A percentile compares a stretch with the other conserved stretches of the same genome.
Evolutionary conservation across 768 basidiomycete species (phyloP).

Genomic region (Leccinum longicurvipes): DNA sequence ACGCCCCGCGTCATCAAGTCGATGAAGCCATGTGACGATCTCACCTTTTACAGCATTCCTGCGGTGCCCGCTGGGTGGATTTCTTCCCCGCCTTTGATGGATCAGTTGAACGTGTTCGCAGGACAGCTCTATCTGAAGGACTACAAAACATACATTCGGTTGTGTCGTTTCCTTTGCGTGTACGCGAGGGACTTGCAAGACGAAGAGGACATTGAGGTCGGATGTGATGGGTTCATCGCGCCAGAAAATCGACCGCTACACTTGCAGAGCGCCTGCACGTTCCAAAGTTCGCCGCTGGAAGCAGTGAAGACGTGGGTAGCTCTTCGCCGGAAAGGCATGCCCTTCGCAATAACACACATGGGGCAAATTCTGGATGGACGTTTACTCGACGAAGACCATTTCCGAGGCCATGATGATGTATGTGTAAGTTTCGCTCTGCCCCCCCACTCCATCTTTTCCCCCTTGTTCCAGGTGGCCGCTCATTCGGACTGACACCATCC

Average conservation of each 20-base stretch:
- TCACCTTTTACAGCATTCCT: not conserved
- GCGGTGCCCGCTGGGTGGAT: not conserved
- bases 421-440: no score
- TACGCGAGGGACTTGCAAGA: constrained; percentile 6
- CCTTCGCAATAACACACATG: not conserved
- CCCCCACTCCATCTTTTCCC: no score
- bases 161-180: not conserved
- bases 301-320: not conserved
- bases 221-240: constrained; percentile 15
- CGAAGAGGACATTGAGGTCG: not conserved
- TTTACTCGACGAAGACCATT: not conserved
- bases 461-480: no score
- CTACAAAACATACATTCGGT: not conserved
- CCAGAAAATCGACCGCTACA: constrained; percentile 6
- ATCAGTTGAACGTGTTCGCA: not conserved
- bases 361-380: not conserved
- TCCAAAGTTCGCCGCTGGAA: constrained; percentile 29
- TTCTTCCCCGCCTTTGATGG: not conserved
- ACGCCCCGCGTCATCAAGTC: not conserved
- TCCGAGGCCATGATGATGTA: not conserved
- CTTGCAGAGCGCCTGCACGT: constrained; percentile 9
- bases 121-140: not conserved
- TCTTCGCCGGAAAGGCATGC: not conserved
- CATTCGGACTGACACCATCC: no score
- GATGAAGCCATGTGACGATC: not conserved